Base-by-base conservation (phyloP, 176 grass and related monocot species). In the Saccharum officinarum region DNA sequence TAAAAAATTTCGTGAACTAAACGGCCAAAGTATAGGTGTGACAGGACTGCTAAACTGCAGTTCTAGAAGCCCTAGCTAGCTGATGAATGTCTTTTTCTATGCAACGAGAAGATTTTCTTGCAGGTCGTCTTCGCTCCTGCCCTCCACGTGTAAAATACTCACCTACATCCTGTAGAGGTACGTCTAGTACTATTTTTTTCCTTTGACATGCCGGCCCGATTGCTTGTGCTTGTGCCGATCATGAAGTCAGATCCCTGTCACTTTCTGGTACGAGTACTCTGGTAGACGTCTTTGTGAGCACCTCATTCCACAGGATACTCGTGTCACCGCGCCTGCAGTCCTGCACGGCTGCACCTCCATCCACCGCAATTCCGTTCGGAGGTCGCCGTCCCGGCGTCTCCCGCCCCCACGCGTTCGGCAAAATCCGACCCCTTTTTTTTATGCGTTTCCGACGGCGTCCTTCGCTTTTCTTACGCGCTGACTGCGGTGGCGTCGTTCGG, bases 401-500 rank as follows among this genome's bases (percentile, higher is more conserved):
- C 46, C 16, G 23, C 9, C 17, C 34, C 4, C 49, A 18, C 38
- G 38, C 82, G 17, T 17, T 11, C 7, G 6, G 70, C 13, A 4
- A 28, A 82, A 82, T 16, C 45, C 59, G 0, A 0, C 8, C 36
- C 36, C 36, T 37, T 37, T 2, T 36, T 37, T 37, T 28, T 30
- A 23, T 16, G 57, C 34, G 22, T 30, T 11, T 3, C 77, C 9
- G 42, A 14, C 49, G 54, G 67, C 40, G 63, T 13, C 4, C 20
- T 15, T 20, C 9, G 49, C 4, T 13, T 31, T 70, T 45, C 67
- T 47, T 15, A 4, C 14, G 40, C 63, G 54, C 65, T 73, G 79
- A 83, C 84, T 17, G 54, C 46, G 79, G 83, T 15, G 71, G 15
- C 37, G 74, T 10, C 68, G 80, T 59, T 83, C 47, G 67, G 79